Conservation (phyloP, 2,329 filamentous ascomycete species). For the Arachnopeziza araneosa region DNA sequence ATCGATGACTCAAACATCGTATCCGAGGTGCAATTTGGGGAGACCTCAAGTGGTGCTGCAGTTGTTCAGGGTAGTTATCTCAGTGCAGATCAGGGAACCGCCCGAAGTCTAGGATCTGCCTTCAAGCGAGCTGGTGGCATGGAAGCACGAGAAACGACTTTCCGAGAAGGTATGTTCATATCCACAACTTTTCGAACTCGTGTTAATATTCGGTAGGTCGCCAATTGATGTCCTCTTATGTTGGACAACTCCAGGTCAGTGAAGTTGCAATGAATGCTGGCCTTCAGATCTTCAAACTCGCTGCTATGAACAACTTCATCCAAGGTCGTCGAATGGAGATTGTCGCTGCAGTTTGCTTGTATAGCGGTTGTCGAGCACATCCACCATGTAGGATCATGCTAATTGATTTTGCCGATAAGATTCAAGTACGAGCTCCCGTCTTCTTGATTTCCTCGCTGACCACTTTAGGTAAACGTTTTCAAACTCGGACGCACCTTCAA, state of each 20-base stretch:
- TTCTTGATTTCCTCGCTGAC: slow-evolving; percentile 20
- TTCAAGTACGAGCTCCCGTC: slow-evolving; percentile 38
- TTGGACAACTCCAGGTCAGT: slow-evolving; percentile 52
- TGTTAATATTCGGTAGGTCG: slow-evolving; percentile 22
- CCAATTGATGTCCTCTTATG: slow-evolving; percentile 57
- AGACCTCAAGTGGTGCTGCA: slow-evolving; percentile 78
- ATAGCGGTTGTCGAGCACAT: slow-evolving; percentile 77
- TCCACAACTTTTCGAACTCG: not conserved
- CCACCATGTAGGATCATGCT: slow-evolving; percentile 82
- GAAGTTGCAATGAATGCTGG: slow-evolving; percentile 60
- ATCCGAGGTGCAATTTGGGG: slow-evolving; percentile 85
- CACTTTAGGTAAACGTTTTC: slow-evolving; percentile 73
- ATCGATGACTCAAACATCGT: slow-evolving; percentile 86
- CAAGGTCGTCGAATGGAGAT: slow-evolving; percentile 80
- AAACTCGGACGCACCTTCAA: slow-evolving; percentile 88
- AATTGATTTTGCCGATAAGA: slow-evolving; percentile 87
- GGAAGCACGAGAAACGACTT: slow-evolving; percentile 53
- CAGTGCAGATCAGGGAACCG: slow-evolving; percentile 68
- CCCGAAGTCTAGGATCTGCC: slow-evolving; percentile 51
- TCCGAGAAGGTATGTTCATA: slow-evolving; percentile 39
- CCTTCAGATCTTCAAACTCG: slow-evolving; percentile 70
- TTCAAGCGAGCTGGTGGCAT: slow-evolving; percentile 54
- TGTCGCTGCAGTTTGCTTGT: slow-evolving; percentile 86
- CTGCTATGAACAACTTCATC: slow-evolving; percentile 69
- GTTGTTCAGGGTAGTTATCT: slow-evolving; percentile 88